Evolutionary conservation across 805 yeast genomes (phyloP), one percentile per base, ranked within the genome.

Genomic region (Millerozyma acaciae): DNA sequence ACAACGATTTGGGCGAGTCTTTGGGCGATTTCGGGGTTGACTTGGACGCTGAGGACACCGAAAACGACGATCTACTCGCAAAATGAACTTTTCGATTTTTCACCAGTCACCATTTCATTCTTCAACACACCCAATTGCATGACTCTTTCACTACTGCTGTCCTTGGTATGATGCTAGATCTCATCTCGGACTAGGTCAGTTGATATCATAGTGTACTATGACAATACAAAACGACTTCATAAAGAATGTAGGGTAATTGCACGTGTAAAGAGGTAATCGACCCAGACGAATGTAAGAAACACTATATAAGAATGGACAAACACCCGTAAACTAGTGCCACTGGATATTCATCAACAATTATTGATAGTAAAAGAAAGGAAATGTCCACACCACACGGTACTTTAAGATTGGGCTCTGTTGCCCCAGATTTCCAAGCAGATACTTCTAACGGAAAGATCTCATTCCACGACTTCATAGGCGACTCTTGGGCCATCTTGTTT

Each of bases 11-110:
- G 53, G 98, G 98, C n/a, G 97, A 90, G 49, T 72, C 73, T 8
- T 61, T 90, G 28, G 73, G 72, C 24, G 96, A 87, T 57, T 89
- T 77, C 54, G 97, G 97, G 0, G 97, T 90, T 2, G 97, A 89
- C 50, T 38, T 74, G 6, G 82, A 76, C 1, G 77, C 78, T 2
- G 88, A 80, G 46, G 66, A 57, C 30, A 45, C 45, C 6, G 54
- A 48, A 23, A 48, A 44, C 26, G 46, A 41, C 23, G 33, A 36
- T 5, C 29, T 26, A 10, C 10, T 26, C 12, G 20, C 19, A n/a
- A 26, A 10, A 10, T 15, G 16, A n/a, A n/a, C 29, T 26, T n/a
- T 14, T 9, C 13, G 12, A n/a, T n/a, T 8, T 20, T 10, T 20
- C 22, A 8, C 8, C 22, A 20, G 9, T 20, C 22, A 10, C 22